Evolutionary conservation across 2,329 filamentous ascomycete species (phyloP), one percentile per base, ranked within the genome.

Genomic region (Trichoderma sp.): DNA sequence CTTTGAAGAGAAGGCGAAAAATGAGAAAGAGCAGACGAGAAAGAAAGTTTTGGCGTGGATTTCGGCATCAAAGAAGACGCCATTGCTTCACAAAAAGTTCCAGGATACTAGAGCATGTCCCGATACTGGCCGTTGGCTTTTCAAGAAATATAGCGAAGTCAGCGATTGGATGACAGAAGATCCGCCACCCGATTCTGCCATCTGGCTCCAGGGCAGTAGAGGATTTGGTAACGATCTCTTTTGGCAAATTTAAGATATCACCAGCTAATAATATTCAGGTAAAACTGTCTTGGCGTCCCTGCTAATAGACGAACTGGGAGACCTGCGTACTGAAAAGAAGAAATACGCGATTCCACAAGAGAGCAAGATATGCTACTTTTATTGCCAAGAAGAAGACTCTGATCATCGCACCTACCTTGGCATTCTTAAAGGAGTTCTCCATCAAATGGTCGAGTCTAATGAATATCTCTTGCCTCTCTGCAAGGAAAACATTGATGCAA

Each of bases 301-400:
- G 17, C 13, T 64, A 5, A 42, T 64, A 29, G 60, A 64, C 4
- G 60, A 64, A n/a, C 17, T 64, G 3, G 1, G 1, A 1, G 56
- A 58, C 13, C 25, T 29, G 15, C 25, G 34, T 1, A 42, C 19
- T 5, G 5, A 29, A 22, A 64, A 42, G 56, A 64, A 54, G 19
- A 52, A 5, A 2, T 29, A 29, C 0, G 22, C 12, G 8, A 64
- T 64, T n/a, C 22, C 48, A 1, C 9, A 5, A 15, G 60, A 42
- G 1, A 42, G 60, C 48, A 53, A 53, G 22, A 39, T 53, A 5
- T 64, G 52, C 48, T 53, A 64, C 17, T 64, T 64, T 17, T 64
- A 64, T 19, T 64, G 60, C 60, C 48, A 64, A 19, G 60, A 64
- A 53, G 60, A 52, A 32, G 60, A 42, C n/a, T 19, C 34, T 29